Percentiles rank a stretch among this genome's conserved stretches.
phyloP scores from a whole-genome alignment of 2,329 filamentous ascomycete species.

The Rutstroemia sp. region DNA sequence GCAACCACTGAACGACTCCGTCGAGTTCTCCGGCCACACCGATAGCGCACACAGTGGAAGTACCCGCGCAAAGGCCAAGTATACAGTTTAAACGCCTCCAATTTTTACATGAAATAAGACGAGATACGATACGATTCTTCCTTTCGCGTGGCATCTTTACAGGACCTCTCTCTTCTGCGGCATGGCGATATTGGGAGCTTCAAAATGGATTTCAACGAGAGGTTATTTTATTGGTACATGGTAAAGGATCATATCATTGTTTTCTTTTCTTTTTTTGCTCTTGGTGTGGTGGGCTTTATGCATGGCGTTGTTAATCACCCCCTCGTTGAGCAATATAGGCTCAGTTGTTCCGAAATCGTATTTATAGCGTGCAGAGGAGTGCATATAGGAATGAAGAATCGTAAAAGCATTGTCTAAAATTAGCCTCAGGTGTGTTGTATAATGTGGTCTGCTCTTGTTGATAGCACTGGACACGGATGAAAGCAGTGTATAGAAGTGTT shows the following conservation, averaged over 20 bases:
- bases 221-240: constrained; percentile 13
- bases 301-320: constrained; percentile 11
- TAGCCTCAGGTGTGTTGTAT: no score
- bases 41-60: constrained; percentile 90
- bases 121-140: background rate
- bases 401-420: no score
- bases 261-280: background rate
- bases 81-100: constrained; percentile 56
- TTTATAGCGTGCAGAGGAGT: constrained; percentile 5
- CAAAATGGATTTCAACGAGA: background rate
- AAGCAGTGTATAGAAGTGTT: no score
- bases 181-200: constrained; percentile 10
- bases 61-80: constrained; percentile 93
- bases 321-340: constrained; percentile 5
- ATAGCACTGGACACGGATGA: no score
- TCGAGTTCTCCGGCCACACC: constrained; percentile 96
- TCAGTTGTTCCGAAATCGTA: constrained; percentile 1
- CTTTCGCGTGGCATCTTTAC: constrained; percentile 1
- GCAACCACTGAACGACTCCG: constrained; percentile 64
- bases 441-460: no score
- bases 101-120: constrained; percentile 1
- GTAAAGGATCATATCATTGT: constrained; percentile 12
- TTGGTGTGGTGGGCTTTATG: constrained; percentile 6
- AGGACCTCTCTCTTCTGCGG: background rate
- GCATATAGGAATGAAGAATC: no score